These are phyloP conservation scores for Nicotiana tomentosiformis DNA, from an alignment of 257 asterid species.

Conservation along the genomic window DNA sequence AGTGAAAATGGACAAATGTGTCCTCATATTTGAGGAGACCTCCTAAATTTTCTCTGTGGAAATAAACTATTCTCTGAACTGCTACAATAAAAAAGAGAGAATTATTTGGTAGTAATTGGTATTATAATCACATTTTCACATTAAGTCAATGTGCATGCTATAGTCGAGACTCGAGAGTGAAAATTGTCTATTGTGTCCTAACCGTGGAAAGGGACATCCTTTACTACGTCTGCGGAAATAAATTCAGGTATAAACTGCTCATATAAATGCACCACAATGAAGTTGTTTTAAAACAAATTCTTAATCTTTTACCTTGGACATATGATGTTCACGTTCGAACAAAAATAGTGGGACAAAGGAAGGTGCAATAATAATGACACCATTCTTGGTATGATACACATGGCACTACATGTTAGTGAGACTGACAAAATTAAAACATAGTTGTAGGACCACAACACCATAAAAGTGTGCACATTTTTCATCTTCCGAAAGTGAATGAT, in stretches of 20 bases:
- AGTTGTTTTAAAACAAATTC: not conserved
- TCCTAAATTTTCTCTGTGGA: not conserved
- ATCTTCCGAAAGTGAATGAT: conserved; percentile 2
- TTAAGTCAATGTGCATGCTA: not conserved
- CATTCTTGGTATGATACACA: not conserved
- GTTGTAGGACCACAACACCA: conserved; percentile 3
- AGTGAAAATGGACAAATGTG: not conserved
- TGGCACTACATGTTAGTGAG: not conserved
- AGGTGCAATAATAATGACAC: not conserved
- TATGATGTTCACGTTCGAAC: not conserved
- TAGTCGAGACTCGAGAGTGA: not conserved
- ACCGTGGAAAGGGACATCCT: not conserved
- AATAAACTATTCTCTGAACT: not conserved
- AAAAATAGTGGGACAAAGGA: not conserved
- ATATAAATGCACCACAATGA: not conserved
- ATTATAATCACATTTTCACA: not conserved
- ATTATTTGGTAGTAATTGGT: not conserved
- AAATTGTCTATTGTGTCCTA: not conserved
- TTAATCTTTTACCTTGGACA: not conserved
- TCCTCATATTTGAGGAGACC: not conserved
- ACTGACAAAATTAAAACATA: not conserved
- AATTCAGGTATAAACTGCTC: not conserved
- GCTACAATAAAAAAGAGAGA: not conserved
- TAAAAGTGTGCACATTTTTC: not conserved
- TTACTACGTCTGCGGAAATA: not conserved